Percentiles rank a stretch among this genome's conserved stretches.
These are phyloP conservation scores for Candida parachauliodes DNA, from an alignment of 805 yeast species.

Conservation along the genomic window DNA sequence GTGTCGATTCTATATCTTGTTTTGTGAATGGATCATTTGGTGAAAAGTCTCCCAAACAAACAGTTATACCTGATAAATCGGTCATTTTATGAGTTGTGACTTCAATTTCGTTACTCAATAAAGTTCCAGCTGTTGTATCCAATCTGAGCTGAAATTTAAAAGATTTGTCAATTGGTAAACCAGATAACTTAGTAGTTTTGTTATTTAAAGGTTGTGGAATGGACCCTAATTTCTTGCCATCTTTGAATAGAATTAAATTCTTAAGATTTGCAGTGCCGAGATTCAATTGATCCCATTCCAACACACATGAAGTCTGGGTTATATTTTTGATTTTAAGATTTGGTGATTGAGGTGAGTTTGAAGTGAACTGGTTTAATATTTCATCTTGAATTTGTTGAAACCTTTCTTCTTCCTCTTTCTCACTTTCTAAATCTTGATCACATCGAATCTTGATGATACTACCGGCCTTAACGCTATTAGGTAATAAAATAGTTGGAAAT, in stretches of 20 bases:
- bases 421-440: constrained; percentile 69
- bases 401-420: constrained; percentile 50
- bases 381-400: constrained; percentile 70
- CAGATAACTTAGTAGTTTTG: constrained; percentile 83
- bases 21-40: constrained; percentile 43
- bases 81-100: constrained; percentile 94
- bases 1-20: constrained; percentile 58
- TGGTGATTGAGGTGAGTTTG: constrained; percentile 68
- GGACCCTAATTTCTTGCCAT: constrained; percentile 66
- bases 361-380: constrained; percentile 70
- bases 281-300: constrained; percentile 88
- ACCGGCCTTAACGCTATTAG: constrained; percentile 88
- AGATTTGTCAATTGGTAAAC: constrained; percentile 80
- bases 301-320: constrained; percentile 91
- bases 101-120: constrained; percentile 59
- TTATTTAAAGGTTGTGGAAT: constrained; percentile 80
- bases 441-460: constrained; percentile 84
- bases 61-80: constrained; percentile 86
- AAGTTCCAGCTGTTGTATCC: constrained; percentile 88
- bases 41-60: constrained; percentile 81
- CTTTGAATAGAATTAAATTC: constrained; percentile 73
- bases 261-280: constrained; percentile 80
- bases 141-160: constrained; percentile 77
- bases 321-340: constrained; percentile 65
- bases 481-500: constrained; percentile 91